Evolutionary conservation across 768 basidiomycete species (phyloP).

Genomic region (Dioszegia aurantiaca): DNA sequence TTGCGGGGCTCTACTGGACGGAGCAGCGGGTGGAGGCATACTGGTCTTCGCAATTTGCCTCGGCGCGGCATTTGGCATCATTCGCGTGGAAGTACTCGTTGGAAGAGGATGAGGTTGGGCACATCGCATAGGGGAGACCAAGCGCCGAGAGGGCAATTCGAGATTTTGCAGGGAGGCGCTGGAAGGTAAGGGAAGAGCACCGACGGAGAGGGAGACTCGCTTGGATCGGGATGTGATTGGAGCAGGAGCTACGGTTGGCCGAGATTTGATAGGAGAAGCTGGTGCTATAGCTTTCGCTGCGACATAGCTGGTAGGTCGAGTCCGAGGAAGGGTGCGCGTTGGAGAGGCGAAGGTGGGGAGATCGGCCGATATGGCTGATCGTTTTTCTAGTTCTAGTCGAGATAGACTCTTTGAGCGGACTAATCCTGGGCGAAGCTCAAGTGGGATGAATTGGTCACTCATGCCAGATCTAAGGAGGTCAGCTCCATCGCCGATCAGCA

Average conservation of each 20-base stretch:
- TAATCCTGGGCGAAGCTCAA: conserved; percentile 9
- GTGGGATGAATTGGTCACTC: conserved; percentile 16
- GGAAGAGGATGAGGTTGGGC: not conserved
- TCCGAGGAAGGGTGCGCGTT: not conserved
- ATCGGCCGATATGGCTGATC: not conserved
- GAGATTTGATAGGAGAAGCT: not conserved
- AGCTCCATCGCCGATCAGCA: conserved; percentile 2
- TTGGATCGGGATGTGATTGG: not conserved
- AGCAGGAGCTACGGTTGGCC: not conserved
- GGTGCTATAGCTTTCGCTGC: not conserved
- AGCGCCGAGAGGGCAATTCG: not conserved
- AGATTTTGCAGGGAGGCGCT: conserved; percentile 18
- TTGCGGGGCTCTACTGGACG: not conserved
- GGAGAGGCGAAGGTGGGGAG: not conserved
- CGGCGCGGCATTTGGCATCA: not conserved
- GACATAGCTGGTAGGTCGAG: conserved; percentile 6
- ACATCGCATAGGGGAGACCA: not conserved
- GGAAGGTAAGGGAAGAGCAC: conserved; percentile 23
- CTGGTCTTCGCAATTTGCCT: conserved; percentile 1
- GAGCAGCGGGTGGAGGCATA: conserved; percentile 2
- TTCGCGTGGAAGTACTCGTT: not conserved
- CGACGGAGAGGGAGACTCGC: conserved; percentile 34
- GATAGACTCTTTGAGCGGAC: conserved; percentile 15
- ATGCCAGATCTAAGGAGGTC: conserved; percentile 6
- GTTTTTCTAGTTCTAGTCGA: conserved; percentile 7